Percentiles rank a stretch among this genome's conserved stretches.
These are phyloP conservation scores for Phytophthora pisi DNA, from an alignment of 352 stramenopile species.

Conservation along the genomic window DNA sequence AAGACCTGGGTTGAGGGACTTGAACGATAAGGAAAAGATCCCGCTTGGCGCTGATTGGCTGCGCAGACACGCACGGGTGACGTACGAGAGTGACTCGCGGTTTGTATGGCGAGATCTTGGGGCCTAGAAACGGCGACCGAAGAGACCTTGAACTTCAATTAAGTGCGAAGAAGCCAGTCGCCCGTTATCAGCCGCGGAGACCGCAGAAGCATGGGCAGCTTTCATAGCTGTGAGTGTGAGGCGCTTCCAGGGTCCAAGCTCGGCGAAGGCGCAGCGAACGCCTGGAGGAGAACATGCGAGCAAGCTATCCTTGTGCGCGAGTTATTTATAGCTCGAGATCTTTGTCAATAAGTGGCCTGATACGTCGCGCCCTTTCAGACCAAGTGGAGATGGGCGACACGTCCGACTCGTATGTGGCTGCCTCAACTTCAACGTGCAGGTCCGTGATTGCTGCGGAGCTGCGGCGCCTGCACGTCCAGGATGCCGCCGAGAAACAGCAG, in stretches of 20 bases:
- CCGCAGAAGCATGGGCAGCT: no score
- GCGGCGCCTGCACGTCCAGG: constrained; percentile 22
- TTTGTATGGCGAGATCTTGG: constrained; percentile 25
- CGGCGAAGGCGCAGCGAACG: no score
- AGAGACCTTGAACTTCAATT: constrained; percentile 31
- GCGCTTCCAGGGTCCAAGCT: no score
- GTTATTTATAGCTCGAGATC: constrained; percentile 19
- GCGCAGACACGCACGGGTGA: constrained; percentile 27
- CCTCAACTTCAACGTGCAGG: constrained; percentile 25
- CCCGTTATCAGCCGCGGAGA: neutral
- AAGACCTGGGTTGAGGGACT: constrained; percentile 12
- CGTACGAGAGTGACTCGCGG: constrained; percentile 21
- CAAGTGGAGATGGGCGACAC: constrained; percentile 12
- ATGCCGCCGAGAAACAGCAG: constrained; percentile 5
- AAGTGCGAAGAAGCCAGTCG: constrained; percentile 26
- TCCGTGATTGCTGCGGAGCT: constrained; percentile 46
- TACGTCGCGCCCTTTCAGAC: constrained; percentile 7
- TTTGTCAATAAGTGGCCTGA: constrained; percentile 12
- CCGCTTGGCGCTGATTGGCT: constrained; percentile 25
- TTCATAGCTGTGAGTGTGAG: no score
- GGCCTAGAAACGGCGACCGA: constrained; percentile 16
- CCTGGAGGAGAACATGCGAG: neutral
- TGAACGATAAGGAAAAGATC: constrained; percentile 12
- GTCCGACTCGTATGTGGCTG: constrained; percentile 4
- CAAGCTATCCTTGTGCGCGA: constrained; percentile 11